These are phyloP conservation scores for Paulownia fortunei DNA, from an alignment of 257 asterid genomes.

Conservation along the genomic window DNA sequence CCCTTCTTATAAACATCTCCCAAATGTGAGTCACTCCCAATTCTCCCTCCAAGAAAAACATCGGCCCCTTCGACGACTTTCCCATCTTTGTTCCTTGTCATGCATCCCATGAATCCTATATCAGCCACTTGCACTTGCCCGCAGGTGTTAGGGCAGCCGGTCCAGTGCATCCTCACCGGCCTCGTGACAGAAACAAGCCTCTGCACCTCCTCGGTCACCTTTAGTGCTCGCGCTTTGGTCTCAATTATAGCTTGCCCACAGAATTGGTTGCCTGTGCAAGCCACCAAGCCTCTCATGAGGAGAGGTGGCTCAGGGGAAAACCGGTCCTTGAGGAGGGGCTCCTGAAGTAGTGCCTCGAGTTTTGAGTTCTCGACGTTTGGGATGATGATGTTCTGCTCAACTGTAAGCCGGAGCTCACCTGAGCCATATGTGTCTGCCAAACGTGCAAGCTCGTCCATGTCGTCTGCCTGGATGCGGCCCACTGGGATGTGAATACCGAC, in stretches of 20 bases:
- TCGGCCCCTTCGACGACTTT: constrained; percentile 89
- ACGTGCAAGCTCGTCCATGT: constrained; percentile 89
- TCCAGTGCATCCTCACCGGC: constrained; percentile 98
- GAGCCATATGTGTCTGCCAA: constrained; percentile 82
- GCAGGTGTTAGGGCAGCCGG: constrained; percentile 93
- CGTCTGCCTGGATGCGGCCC: constrained; percentile 89
- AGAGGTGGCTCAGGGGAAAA: constrained; percentile 81
- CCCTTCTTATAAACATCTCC: constrained; percentile 85
- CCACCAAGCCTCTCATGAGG: constrained; percentile 85
- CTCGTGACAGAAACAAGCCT: constrained; percentile 62
- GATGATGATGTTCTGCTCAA: constrained; percentile 89
- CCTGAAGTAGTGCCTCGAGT: constrained; percentile 60
- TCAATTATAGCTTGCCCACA: constrained; percentile 98
- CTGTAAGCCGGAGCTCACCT: constrained; percentile 90
- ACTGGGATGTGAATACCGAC: constrained; percentile 91
- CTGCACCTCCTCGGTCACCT: constrained; percentile 80
- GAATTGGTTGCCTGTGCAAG: constrained; percentile 96
- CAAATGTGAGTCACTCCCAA: constrained; percentile 92
- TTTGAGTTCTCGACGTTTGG: constrained; percentile 73
- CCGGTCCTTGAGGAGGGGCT: constrained; percentile 58
- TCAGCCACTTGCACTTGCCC: constrained; percentile 97
- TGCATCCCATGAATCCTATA: constrained; percentile 98
- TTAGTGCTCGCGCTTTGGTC: constrained; percentile 80
- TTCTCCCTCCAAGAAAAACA: constrained; percentile 84
- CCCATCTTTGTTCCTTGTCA: constrained; percentile 68